phyloP scores from a whole-genome alignment of 2,329 filamentous ascomycete species.

The Didymella lethalis region DNA sequence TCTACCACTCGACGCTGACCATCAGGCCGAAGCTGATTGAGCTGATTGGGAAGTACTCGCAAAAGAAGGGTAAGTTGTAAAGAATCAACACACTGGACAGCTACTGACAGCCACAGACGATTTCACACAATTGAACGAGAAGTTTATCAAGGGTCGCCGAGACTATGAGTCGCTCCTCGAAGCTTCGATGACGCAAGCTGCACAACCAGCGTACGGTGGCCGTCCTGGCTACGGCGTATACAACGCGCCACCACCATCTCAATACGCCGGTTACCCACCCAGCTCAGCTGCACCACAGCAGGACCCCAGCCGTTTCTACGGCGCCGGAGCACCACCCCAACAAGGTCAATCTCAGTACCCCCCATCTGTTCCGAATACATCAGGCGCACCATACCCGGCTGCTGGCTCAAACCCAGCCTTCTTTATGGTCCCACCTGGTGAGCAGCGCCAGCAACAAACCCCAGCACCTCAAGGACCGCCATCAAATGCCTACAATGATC shows the following conservation, averaged over 20 bases:
- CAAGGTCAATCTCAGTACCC: conserved; percentile 52
- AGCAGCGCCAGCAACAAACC: conserved; percentile 43
- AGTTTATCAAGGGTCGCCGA: conserved; percentile 97
- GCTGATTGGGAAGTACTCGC: conserved; percentile 97
- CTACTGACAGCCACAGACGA: conserved; percentile 70
- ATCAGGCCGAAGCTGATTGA: conserved; percentile 98
- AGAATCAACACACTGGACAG: not conserved
- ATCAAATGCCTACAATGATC: conserved; percentile 50
- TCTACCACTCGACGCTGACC: conserved; percentile 91
- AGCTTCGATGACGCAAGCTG: conserved; percentile 94
- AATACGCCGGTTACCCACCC: conserved; percentile 46
- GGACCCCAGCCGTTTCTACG: conserved; percentile 43
- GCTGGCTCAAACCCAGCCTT: conserved; percentile 50
- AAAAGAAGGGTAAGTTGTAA: conserved; percentile 82
- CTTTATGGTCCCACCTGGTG: conserved; percentile 49
- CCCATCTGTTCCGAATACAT: conserved; percentile 37
- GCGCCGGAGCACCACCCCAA: conserved; percentile 38
- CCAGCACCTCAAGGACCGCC: conserved; percentile 38
- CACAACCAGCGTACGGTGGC: conserved; percentile 78
- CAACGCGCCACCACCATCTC: conserved; percentile 43
- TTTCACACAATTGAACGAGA: conserved; percentile 97
- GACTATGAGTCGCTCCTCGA: conserved; percentile 97
- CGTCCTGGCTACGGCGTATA: conserved; percentile 55
- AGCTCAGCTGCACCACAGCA: conserved; percentile 43
- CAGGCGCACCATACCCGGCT: conserved; percentile 51